Base-by-base conservation (phyloP, 148 eudicot genomes). In the Arctostaphylos glauca region DNA sequence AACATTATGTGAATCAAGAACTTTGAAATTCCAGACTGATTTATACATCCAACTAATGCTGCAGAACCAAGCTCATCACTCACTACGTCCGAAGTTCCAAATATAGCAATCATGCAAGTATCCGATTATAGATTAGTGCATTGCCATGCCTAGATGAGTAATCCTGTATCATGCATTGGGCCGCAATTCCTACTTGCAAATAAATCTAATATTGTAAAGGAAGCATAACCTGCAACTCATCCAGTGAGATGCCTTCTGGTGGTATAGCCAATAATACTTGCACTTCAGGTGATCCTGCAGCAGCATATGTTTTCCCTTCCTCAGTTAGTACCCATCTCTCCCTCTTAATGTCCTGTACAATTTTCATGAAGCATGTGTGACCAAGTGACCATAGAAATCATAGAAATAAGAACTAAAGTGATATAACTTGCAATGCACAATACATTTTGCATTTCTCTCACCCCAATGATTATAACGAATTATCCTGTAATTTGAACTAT, bases 291-390 rank as follows among this genome's bases (percentile, higher is more conserved):
- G 99, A 94, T 25, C 97, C 95, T 66, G 87, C 81, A 79, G 83
- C 86, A 81, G 92, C 98, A 89, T 94, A 96, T 5, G 80, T 79
- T 78, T 86, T 85, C 83, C 97, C 97, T 86, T 94, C 98, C 41
- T 92, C 90, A 0, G 97, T 92, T 31, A 96, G 92, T 55, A 84
- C 89, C 99, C 97, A 94, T 38, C 83, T 89, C 80, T 96, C 99
- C 86, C 84, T 88, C 87, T 93, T 96, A 23, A 96, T 93, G 84
- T 94, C 98, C 98, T 96, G 90, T 79, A 82, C 80, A 83, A 71
- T 84, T 66, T 23, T 41, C 81, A 74, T 19, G 41, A 46, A 81
- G 38, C 76, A 73, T 77, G 74, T 4, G 16, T 50, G 43, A 49
- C 76, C 79, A 55, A 55, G 19, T 55, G 23, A 19, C 55, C 55